phyloP scores from a whole-genome alignment of 2,329 filamentous ascomycete genomes.

The Dactylonectria estremocensis region DNA sequence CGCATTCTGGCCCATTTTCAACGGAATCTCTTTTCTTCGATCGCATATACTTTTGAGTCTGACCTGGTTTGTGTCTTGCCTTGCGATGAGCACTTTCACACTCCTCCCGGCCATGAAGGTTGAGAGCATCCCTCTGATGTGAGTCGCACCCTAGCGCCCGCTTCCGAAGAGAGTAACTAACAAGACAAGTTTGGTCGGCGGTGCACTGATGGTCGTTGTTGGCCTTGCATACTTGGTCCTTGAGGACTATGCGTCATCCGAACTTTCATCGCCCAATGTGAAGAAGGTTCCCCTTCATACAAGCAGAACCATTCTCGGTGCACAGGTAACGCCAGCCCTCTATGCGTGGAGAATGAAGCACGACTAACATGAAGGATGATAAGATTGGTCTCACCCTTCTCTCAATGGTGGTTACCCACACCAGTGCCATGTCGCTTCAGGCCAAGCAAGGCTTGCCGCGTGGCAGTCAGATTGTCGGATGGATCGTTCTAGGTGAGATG shows the following conservation, averaged over 20 bases:
- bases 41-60: slow-evolving; percentile 74
- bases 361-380: slow-evolving; percentile 32
- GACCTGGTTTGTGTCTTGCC: slow-evolving; percentile 83
- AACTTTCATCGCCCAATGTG: slow-evolving; percentile 54
- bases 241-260: slow-evolving; percentile 74
- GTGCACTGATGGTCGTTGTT: slow-evolving; percentile 81
- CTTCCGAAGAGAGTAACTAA: slow-evolving; percentile 25
- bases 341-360: too few species aligned
- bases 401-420: slow-evolving; percentile 88
- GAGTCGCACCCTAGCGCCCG: slow-evolving; percentile 49
- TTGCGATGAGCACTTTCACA: slow-evolving; percentile 92
- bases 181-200: slow-evolving; percentile 76
- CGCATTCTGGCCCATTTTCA: slow-evolving; percentile 82
- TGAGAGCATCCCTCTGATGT: slow-evolving; percentile 84
- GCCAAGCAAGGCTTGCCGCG: slow-evolving; percentile 87
- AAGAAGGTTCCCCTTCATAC: slow-evolving; percentile 57
- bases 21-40: slow-evolving; percentile 81
- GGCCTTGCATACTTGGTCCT: slow-evolving; percentile 86
- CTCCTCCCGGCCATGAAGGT: slow-evolving; percentile 88
- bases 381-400: slow-evolving; percentile 84
- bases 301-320: slow-evolving; percentile 74
- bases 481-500: slow-evolving; percentile 79
- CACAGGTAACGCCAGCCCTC: slow-evolving; percentile 67
- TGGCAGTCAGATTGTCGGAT: slow-evolving; percentile 91
- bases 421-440: slow-evolving; percentile 87